Conservation (phyloP, 2,329 filamentous ascomycete genomes). For the Sporothrix variecibatus region DNA sequence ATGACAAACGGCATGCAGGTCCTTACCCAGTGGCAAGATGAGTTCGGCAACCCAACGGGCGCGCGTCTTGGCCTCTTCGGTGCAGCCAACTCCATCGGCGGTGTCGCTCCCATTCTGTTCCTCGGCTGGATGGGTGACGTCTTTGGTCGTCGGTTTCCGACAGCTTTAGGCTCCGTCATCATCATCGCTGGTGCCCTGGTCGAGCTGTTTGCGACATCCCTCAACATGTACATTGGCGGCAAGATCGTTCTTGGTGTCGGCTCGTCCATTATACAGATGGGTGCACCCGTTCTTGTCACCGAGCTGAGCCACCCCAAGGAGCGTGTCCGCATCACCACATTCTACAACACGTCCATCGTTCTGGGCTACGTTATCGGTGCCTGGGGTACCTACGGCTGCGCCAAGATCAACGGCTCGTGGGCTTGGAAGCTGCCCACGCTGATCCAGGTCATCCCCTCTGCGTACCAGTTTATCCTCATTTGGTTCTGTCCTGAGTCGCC, state of each 20-base stretch:
- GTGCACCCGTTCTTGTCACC: slow-evolving; percentile 46
- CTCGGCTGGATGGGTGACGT: slow-evolving; percentile 42
- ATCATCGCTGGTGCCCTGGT: slow-evolving; percentile 43
- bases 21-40: slow-evolving; percentile 42
- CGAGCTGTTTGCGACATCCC: slow-evolving; percentile 40
- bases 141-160: slow-evolving; percentile 40
- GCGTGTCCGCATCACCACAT: slow-evolving; percentile 38
- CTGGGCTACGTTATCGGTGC: slow-evolving; percentile 10
- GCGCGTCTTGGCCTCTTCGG: slow-evolving; percentile 44
- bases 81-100: slow-evolving; percentile 45
- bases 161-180: slow-evolving; percentile 42
- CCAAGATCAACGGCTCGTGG: slow-evolving; percentile 3
- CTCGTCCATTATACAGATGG: slow-evolving; percentile 44
- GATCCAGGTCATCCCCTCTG: slow-evolving; percentile 1
- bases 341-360: slow-evolving; percentile 22
- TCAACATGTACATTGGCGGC: slow-evolving; percentile 44
- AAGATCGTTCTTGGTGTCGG: slow-evolving; percentile 44
- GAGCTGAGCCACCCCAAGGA: slow-evolving; percentile 41
- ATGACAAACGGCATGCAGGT: slow-evolving; percentile 46
- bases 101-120: slow-evolving; percentile 42
- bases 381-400: slow-evolving; percentile 6
- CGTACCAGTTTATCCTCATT: not conserved
- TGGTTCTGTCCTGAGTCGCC: slow-evolving; percentile 10
- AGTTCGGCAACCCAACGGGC: slow-evolving; percentile 43
- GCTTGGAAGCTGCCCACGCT: slow-evolving; percentile 11